Evolutionary conservation across 2,329 filamentous ascomycete genomes (phyloP).

Genomic region (Sporothrix schenckii): DNA sequence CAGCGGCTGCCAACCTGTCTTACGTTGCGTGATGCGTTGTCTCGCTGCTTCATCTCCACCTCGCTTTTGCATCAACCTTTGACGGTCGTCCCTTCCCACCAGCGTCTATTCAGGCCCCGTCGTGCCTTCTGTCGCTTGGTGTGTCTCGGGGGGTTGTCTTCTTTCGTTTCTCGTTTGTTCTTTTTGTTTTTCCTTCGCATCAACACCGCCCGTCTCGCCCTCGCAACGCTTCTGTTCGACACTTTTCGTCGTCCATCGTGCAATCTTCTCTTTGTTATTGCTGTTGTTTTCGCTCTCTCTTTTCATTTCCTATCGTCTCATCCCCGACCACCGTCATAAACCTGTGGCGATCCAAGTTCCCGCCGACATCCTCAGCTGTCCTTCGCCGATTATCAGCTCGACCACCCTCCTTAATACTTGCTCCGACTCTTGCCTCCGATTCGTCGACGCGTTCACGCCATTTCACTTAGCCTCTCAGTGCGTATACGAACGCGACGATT

Average conservation of each 20-base stretch:
- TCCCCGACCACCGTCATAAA: not conserved
- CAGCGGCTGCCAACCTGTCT: constrained; percentile 25
- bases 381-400: not conserved
- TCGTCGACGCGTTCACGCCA: constrained; percentile 20
- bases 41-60: constrained; percentile 28
- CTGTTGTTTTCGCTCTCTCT: not conserved
- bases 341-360: not conserved
- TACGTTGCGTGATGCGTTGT: constrained; percentile 31
- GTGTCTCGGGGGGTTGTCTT: constrained; percentile 2
- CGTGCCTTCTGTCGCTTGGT: constrained; percentile 4
- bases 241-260: not conserved
- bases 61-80: constrained; percentile 9
- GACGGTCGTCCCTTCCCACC: not conserved
- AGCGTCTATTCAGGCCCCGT: not conserved
- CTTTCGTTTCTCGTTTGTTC: not conserved
- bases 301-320: no score
- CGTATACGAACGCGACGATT: not conserved
- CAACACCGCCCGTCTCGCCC: constrained; percentile 3
- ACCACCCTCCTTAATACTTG: constrained; percentile 1
- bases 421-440: constrained; percentile 25
- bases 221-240: not conserved
- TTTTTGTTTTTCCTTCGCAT: not conserved
- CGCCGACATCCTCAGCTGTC: not conserved
- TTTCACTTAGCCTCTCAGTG: not conserved
- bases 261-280: not conserved